Conservation (phyloP, 2,329 filamentous ascomycete species). For the Alternaria angustiovoidea region DNA sequence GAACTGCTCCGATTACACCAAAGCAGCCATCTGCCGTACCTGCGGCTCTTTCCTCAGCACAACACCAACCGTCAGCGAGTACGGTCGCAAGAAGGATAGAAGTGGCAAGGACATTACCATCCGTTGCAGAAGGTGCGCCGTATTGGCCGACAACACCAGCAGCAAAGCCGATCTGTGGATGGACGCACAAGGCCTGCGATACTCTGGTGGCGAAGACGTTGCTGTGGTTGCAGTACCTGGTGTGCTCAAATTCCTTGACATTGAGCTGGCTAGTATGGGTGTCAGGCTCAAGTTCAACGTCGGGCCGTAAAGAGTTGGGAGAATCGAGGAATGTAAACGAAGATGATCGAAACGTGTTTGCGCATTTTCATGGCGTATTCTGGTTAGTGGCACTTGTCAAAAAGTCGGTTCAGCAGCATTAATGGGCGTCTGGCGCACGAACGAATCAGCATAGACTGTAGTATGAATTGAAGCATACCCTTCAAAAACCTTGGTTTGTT, state of each 20-base stretch:
- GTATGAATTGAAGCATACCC: not conserved
- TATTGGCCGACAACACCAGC: constrained; percentile 54
- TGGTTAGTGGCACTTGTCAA: not conserved
- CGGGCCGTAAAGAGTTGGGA: constrained; percentile 50
- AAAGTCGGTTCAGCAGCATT: constrained; percentile 1
- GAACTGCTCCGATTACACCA: constrained; percentile 95
- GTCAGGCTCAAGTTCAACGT: constrained; percentile 94
- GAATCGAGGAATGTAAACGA: not conserved
- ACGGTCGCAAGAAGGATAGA: constrained; percentile 67
- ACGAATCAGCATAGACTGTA: not conserved
- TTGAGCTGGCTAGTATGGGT: constrained; percentile 95
- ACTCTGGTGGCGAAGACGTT: constrained; percentile 88
- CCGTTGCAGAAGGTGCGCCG: constrained; percentile 81
- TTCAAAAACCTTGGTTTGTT: not conserved
- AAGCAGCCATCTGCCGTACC: constrained; percentile 85
- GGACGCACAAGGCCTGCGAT: constrained; percentile 84
- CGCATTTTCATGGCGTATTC: constrained; percentile 5
- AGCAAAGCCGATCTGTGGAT: constrained; percentile 83
- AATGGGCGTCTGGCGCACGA: not conserved
- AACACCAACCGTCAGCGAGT: constrained; percentile 72
- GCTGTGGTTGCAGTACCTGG: constrained; percentile 92
- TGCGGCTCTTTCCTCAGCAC: constrained; percentile 93
- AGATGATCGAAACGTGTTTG: not conserved
- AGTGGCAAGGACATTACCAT: constrained; percentile 73
- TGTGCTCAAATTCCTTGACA: constrained; percentile 90